A percentile compares a stretch with the other conserved stretches of the same genome.
Conservation (phyloP, 768 basidiomycete species). For the Suillus subalutaceus region DNA sequence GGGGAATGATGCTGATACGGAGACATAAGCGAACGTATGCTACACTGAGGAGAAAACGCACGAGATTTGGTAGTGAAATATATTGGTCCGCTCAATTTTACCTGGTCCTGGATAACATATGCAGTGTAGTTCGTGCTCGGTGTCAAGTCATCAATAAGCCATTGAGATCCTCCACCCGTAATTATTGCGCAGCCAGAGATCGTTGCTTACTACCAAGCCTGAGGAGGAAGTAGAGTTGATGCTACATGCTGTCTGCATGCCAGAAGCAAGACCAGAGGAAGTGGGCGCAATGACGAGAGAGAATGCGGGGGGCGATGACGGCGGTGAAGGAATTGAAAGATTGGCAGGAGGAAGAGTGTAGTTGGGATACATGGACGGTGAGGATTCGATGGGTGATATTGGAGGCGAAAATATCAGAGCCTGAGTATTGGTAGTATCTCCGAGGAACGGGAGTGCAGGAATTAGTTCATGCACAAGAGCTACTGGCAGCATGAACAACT, state of each 20-base stretch:
- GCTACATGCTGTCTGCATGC: conserved; percentile 63
- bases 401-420: conserved; percentile 72
- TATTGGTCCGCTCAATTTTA: conserved; percentile 66
- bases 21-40: conserved; percentile 2
- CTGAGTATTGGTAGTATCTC: conserved; percentile 75
- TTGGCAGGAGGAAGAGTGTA: conserved; percentile 71
- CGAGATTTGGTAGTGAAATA: conserved; percentile 74
- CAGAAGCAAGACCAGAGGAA: conserved; percentile 39
- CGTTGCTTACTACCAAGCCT: conserved; percentile 45
- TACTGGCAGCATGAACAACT: conserved; percentile 24
- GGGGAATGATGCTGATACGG: conserved; percentile 55
- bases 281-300: conserved; percentile 62
- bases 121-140: conserved; percentile 80
- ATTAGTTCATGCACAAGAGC: conserved; percentile 53
- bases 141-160: conserved; percentile 59
- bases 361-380: conserved; percentile 65
- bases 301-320: conserved; percentile 49
- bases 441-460: conserved; percentile 54
- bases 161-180: conserved; percentile 73
- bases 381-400: conserved; percentile 37
- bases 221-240: conserved; percentile 43
- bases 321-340: conserved; percentile 42
- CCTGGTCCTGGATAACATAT: conserved; percentile 59
- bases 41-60: neutral
- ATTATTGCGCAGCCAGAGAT: conserved; percentile 57